Percentiles rank a stretch among this genome's conserved stretches.
These are phyloP conservation scores for Diaporthe batatas DNA, from an alignment of 2,329 filamentous ascomycete genomes.

Conservation along the genomic window DNA sequence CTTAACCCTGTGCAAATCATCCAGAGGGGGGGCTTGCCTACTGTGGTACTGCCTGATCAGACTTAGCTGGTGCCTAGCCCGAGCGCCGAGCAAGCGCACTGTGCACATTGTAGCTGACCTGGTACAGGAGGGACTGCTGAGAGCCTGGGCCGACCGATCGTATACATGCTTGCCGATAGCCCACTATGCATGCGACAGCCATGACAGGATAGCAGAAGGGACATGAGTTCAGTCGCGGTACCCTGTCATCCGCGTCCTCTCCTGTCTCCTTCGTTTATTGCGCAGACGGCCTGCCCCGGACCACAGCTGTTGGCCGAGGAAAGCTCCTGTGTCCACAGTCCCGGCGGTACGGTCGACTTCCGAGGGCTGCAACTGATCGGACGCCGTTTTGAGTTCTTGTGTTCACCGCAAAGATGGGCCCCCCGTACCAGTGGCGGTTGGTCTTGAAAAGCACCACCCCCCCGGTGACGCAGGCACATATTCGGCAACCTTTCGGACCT, in stretches of 20 bases:
- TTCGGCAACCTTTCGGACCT: constrained; percentile 8
- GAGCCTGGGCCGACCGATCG: constrained; percentile 31
- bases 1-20: constrained; percentile 38
- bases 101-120: constrained; percentile 32
- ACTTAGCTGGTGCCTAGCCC: constrained; percentile 28
- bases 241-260: constrained; percentile 26
- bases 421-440: constrained; percentile 12
- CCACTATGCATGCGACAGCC: constrained; percentile 29
- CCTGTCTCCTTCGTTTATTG: constrained; percentile 5
- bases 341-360: constrained; percentile 33
- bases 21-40: constrained; percentile 15
- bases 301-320: background rate
- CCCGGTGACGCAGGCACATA: background rate
- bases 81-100: constrained; percentile 11
- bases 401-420: constrained; percentile 36
- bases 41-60: constrained; percentile 37
- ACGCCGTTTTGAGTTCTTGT: constrained; percentile 31
- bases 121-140: constrained; percentile 19
- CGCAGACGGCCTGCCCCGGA: constrained; percentile 21
- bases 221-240: constrained; percentile 29
- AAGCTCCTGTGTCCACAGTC: constrained; percentile 14
- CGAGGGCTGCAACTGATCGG: constrained; percentile 32
- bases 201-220: constrained; percentile 18
- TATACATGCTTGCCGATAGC: constrained; percentile 35
- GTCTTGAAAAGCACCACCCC: constrained; percentile 8